Evolutionary conservation across 2,329 filamentous ascomycete genomes (phyloP).

Genomic region (Botrytis cinerea): DNA sequence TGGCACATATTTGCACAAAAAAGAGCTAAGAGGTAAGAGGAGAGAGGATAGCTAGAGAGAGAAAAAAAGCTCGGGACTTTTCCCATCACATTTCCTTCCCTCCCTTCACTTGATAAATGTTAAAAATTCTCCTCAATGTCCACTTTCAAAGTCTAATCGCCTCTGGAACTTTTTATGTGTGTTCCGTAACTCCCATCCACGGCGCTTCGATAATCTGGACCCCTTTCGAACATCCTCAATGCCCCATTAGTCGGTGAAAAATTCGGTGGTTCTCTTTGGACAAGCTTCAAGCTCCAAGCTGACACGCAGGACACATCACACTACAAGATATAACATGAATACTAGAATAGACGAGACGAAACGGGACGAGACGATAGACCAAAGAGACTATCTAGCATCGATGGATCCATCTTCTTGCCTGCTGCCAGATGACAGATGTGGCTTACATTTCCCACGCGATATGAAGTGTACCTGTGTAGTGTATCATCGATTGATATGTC

Average conservation of each 20-base stretch:
- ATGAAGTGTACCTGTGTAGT: neutral
- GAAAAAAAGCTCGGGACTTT: neutral
- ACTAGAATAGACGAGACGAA: neutral
- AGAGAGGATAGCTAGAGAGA: neutral
- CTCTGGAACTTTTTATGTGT: slow-evolving; percentile 8
- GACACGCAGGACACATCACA: slow-evolving; percentile 21
- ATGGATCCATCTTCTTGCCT: neutral
- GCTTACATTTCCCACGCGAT: neutral
- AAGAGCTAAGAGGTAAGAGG: neutral
- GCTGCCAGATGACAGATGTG: slow-evolving; percentile 17
- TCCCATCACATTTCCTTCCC: neutral
- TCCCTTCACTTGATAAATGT: neutral
- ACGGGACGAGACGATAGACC: neutral
- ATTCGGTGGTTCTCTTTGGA: slow-evolving; percentile 10
- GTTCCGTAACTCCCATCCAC: neutral
- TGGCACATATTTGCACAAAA: neutral
- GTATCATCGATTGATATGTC: neutral
- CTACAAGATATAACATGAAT: neutral
- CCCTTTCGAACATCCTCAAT: slow-evolving; percentile 8
- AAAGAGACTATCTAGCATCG: neutral
- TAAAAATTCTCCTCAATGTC: slow-evolving; percentile 7
- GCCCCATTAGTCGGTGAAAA: slow-evolving; percentile 14
- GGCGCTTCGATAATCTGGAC: slow-evolving; percentile 20
- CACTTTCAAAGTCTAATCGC: slow-evolving; percentile 18
- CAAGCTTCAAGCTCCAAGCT: neutral